These are phyloP conservation scores for Claviceps arundinis DNA, from an alignment of 2,329 filamentous ascomycete genomes.

Conservation along the genomic window DNA sequence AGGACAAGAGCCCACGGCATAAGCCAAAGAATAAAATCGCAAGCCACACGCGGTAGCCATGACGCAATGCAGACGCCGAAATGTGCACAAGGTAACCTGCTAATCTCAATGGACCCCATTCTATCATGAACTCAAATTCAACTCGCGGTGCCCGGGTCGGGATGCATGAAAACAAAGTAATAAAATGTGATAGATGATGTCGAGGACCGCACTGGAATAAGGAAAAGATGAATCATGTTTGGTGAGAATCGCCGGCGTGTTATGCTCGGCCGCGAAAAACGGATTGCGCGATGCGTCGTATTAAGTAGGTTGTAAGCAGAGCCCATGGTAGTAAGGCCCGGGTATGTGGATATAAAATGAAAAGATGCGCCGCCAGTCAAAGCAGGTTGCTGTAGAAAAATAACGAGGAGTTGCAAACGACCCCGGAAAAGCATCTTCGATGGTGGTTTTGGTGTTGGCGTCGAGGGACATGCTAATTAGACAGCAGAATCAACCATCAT, in stretches of 20 bases:
- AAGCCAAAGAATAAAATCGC: neutral
- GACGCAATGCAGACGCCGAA: neutral
- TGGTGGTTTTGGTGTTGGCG: neutral
- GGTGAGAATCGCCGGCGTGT: too few species aligned
- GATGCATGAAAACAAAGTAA: neutral
- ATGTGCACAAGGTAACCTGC: neutral
- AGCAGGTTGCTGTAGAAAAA: neutral
- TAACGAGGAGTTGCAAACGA: too few species aligned
- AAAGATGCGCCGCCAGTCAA: neutral
- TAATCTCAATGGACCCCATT: neutral
- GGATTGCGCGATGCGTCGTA: too few species aligned
- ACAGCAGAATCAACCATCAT: constrained; percentile 18
- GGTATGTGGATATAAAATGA: neutral
- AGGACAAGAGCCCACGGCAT: neutral
- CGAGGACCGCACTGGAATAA: too few species aligned
- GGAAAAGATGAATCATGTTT: neutral
- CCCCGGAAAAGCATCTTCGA: neutral
- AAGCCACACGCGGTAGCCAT: neutral
- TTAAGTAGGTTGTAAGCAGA: neutral
- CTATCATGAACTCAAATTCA: neutral
- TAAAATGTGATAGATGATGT: constrained; percentile 1
- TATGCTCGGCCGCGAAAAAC: too few species aligned
- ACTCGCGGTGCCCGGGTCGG: neutral
- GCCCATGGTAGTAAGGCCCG: neutral
- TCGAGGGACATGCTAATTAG: neutral